Evolutionary conservation across 257 asterid genomes (phyloP), one percentile per base, ranked within the genome.

Genomic region (Ajuga chamaepitys): DNA sequence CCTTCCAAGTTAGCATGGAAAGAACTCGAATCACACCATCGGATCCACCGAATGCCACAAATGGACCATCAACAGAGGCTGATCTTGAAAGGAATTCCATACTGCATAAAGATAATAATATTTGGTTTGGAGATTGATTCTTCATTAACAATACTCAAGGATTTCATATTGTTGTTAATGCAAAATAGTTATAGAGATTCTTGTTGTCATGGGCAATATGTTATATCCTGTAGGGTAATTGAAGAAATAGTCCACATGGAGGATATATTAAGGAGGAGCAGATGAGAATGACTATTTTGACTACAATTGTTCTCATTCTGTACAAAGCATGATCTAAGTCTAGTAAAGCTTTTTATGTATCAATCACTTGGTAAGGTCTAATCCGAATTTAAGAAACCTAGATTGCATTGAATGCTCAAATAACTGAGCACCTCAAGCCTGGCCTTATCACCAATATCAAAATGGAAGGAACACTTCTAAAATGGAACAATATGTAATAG

Each of bases 1-100:
- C 98, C 98, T 92, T 92, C 98, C 98, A 92, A 34, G 98, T 85
- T 60, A 92, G 70, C 98, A 92, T 92, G 37, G 98, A 92, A 68
- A 92, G 97, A 70, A 92, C 97, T 86, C 98, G 83, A 70, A 91
- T 91, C 66, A 81, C 95, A 34, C 98, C 98, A 68, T 92, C 97
- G 8, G 98, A 85, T 40, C 90, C 88, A 78, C 98, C 98, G 81
- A 92, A 92, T 59, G 97, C 97, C 77, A 92, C 96, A 62, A 86
- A 86, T 79, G 98, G 98, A 41, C 95, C 98, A 75, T 92, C 98
- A 67, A 68, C 79, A 64, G 81, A 77, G 62, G 84, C 24, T 57
- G 96, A 73, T 76, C 82, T 85, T 63, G 86, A 87, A 9, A 91
- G 85, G 78, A 88, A 88, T 78, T 85, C 97, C 97, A 86, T 86